phyloP scores from a whole-genome alignment of 495 filamentous ascomycete genomes.

The Neurospora cerealis region DNA sequence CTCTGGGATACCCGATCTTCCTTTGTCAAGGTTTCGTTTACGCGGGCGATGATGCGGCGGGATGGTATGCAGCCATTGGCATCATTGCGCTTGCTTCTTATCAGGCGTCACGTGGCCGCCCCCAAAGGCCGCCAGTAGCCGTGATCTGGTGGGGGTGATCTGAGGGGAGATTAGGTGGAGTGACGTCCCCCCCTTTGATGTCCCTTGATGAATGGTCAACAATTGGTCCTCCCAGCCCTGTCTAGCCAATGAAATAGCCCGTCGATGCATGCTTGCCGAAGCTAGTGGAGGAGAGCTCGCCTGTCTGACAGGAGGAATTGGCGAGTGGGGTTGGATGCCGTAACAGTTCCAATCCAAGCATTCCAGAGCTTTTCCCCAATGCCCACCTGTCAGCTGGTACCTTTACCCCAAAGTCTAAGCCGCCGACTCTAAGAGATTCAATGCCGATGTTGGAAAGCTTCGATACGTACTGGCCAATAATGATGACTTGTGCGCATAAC shows the following conservation, averaged over 20 bases:
- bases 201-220: conserved; percentile 6
- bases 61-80: conserved; percentile 1
- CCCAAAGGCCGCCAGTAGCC: conserved; percentile 23
- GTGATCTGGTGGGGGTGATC: conserved; percentile 6
- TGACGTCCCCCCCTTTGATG: neutral
- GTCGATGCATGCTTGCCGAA: conserved; percentile 1
- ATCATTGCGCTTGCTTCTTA: conserved; percentile 10
- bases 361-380: neutral
- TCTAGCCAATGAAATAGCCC: neutral
- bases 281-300: neutral
- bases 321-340: neutral
- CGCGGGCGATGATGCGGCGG: conserved; percentile 23
- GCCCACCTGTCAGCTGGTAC: neutral
- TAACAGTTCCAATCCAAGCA: neutral
- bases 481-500: neutral
- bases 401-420: neutral
- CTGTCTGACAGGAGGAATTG: neutral
- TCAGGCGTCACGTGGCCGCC: conserved; percentile 18
- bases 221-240: neutral
- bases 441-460: neutral
- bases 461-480: neutral
- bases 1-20: neutral
- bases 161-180: neutral
- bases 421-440: neutral
- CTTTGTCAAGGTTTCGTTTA: conserved; percentile 21